These are phyloP conservation scores for Leccinum cinnamomeum DNA, from an alignment of 1,284 basidiomycete genomes.

Conservation along the genomic window DNA sequence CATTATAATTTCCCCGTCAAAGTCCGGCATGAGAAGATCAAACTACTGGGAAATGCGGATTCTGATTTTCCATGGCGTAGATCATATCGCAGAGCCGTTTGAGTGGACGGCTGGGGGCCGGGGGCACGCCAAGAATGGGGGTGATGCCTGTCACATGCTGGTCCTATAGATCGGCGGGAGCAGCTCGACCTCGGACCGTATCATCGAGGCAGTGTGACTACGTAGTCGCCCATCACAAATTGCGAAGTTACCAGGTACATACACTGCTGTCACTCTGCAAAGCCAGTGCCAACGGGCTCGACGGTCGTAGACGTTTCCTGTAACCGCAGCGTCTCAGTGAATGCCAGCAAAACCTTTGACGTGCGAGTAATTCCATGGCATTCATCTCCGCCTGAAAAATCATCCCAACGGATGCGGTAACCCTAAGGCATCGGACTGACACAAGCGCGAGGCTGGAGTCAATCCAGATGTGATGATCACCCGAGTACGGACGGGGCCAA, in stretches of 20 bases:
- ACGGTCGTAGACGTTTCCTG: not conserved
- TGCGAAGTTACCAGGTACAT: too few species aligned
- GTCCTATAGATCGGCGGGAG: not conserved
- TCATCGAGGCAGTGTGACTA: not conserved
- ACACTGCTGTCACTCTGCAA: not conserved
- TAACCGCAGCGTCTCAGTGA: not conserved
- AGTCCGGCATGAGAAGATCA: conserved; percentile 16
- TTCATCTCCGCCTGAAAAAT: not conserved
- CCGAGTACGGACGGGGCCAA: not conserved
- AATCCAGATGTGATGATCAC: not conserved
- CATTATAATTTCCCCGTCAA: conserved; percentile 6
- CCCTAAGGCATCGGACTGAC: not conserved
- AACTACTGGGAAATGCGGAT: conserved; percentile 2
- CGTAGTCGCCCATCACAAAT: not conserved
- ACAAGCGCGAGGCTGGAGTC: not conserved
- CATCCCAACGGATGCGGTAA: not conserved
- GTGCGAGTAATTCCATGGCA: not conserved
- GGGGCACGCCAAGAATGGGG: not conserved
- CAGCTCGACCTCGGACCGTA: not conserved
- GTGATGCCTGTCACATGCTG: not conserved
- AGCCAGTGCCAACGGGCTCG: not conserved
- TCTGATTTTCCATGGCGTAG: conserved; percentile 11
- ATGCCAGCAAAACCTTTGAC: not conserved
- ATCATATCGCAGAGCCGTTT: conserved; percentile 10
- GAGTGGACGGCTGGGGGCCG: not conserved